Percentiles rank a stretch among this genome's conserved stretches.
Conservation (phyloP, 1,284 basidiomycete genomes). For the Schizophyllum commune region DNA sequence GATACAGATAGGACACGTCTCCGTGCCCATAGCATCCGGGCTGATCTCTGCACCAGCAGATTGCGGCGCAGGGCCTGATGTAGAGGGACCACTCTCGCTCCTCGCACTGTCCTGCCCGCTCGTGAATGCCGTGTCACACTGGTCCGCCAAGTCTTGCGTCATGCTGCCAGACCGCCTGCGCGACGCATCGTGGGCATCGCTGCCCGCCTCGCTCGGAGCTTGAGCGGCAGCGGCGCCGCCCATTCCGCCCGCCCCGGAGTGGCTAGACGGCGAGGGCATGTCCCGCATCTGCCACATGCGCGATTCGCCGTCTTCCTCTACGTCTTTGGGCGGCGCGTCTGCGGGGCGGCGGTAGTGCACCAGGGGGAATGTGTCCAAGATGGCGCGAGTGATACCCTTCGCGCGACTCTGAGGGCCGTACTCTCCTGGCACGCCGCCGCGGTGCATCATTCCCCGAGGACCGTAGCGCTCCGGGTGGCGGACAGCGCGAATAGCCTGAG, state of each 20-base stretch:
- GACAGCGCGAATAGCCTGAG: conserved; percentile 70
- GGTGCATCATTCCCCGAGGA: conserved; percentile 45
- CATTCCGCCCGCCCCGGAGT: background rate
- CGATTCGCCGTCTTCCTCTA: conserved; percentile 15
- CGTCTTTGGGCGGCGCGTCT: conserved; percentile 17
- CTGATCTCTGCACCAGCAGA: conserved; percentile 33
- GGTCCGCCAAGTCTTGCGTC: no score
- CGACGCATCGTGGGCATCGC: background rate
- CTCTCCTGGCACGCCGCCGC: conserved; percentile 13
- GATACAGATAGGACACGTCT: conserved; percentile 91
- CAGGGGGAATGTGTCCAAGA: conserved; percentile 90
- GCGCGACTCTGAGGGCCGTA: conserved; percentile 61
- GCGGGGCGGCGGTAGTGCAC: conserved; percentile 64
- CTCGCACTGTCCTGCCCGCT: no score
- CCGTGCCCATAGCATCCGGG: conserved; percentile 63
- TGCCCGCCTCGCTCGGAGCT: background rate
- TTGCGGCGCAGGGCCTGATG: background rate
- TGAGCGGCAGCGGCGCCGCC: background rate
- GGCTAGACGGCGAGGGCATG: conserved; percentile 3
- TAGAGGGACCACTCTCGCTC: no score
- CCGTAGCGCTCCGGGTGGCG: conserved; percentile 91
- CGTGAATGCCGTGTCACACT: no score
- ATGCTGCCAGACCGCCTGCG: background rate
- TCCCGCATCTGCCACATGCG: conserved; percentile 16
- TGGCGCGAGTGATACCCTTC: conserved; percentile 77